These are phyloP conservation scores for Mucor plumbeus DNA, from an alignment of 371 early-diverging fungal genomes.

Conservation along the genomic window DNA sequence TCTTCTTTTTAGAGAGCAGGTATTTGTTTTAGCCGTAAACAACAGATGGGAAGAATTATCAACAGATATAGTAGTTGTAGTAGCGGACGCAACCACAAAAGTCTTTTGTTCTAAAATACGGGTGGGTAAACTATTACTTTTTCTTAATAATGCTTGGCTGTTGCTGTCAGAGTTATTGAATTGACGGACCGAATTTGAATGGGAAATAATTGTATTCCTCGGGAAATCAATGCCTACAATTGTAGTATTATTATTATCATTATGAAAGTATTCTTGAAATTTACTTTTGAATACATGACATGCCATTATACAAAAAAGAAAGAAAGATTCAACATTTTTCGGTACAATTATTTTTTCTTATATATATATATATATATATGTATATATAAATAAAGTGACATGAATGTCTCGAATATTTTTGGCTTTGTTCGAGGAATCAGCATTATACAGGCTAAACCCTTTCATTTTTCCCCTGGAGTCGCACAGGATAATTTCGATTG, in stretches of 20 bases:
- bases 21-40: not conserved
- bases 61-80: not conserved
- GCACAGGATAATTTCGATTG: not conserved
- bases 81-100: not conserved
- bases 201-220: not conserved
- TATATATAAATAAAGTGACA: not conserved
- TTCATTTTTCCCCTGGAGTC: not conserved
- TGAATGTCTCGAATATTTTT: not conserved
- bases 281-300: not conserved
- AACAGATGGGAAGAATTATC: not conserved
- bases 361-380: too few relatives aligned
- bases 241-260: not conserved
- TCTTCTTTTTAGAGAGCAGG: not conserved
- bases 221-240: not conserved
- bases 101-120: not conserved
- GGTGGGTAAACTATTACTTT: slow-evolving; percentile 8
- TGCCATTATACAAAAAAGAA: not conserved
- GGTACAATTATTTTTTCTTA: not conserved
- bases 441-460: not conserved
- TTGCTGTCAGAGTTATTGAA: not conserved
- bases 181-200: not conserved
- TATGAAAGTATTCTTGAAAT: slow-evolving; percentile 8
- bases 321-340: not conserved
- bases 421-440: not conserved
- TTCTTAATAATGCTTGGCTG: not conserved